Base-by-base conservation (phyloP, 176 grass and related monocot genomes). In the Themeda triandra region DNA sequence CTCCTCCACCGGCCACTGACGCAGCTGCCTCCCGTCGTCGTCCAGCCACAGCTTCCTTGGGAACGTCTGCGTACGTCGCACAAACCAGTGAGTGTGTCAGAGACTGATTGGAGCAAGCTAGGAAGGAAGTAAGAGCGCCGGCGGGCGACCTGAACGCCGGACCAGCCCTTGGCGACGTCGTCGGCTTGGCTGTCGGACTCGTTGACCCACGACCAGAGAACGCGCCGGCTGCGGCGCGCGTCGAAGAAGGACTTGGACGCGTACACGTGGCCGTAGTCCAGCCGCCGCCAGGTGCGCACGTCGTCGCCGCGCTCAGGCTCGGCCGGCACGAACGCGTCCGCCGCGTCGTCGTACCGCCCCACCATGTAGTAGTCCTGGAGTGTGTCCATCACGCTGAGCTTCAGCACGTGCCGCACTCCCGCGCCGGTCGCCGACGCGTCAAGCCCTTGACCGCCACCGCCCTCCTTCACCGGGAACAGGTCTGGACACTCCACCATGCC, bases 231-330 rank as follows among this genome's bases (percentile, higher is more conserved):
- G 62, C 70, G 82, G 19, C 81, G 46, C 15, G 56, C 36, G 72
- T 95, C 95, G 63, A 90, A 98, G 85, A 98, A 98, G 23, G 92
- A 77, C 89, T 98, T 98, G 58, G 95, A 93, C 19, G 92, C 91
- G 85, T 95, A 98, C 64, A 92, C 37, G 71, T 95, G 92, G 0
- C 96, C 93, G 44, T 93, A 77, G 77, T 98, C 93, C 2, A 93
- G 39, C 19, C 89, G 89, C 11, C 69, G 72, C 96, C 92, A 93
- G 24, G 23, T 66, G 6, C 85, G 79, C 80, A 84, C 53, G 28
- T 94, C 84, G 36, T 79, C 86, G 8, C 86, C 80, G 42, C 80
- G 75, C 28, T 76, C 88, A 1, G 33, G 37, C 63, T 93, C 80
- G 32, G 72, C 89, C 1, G 91, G 89, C 67, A 53, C 54, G 65